Percentiles rank a stretch among this genome's conserved stretches.
Evolutionary conservation across 2,329 filamentous ascomycete species (phyloP).

Genomic region (Fusarium citri): DNA sequence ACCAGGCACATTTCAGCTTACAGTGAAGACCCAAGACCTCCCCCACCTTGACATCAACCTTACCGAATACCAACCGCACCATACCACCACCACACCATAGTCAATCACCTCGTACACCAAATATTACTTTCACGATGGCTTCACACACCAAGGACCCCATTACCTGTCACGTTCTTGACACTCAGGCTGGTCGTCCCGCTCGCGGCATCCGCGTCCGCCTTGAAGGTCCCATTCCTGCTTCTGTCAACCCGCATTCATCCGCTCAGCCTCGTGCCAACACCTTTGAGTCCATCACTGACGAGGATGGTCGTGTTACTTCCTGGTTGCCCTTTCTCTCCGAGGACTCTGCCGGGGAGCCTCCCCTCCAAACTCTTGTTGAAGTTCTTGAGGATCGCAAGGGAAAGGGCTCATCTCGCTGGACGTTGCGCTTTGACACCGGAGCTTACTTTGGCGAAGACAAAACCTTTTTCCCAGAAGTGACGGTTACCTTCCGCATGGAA

Average conservation of each 20-base stretch:
- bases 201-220: constrained; percentile 74
- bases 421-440: constrained; percentile 77
- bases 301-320: constrained; percentile 77
- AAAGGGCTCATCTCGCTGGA: constrained; percentile 68
- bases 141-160: constrained; percentile 69
- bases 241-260: constrained; percentile 42
- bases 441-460: constrained; percentile 74
- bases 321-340: constrained; percentile 72
- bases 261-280: constrained; percentile 53
- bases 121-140: constrained; percentile 31
- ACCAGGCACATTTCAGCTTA: neutral
- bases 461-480: constrained; percentile 71
- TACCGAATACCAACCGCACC: constrained; percentile 7
- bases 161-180: constrained; percentile 90
- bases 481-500: constrained; percentile 64
- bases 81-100: constrained; percentile 22
- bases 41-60: constrained; percentile 36
- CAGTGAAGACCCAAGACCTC: neutral
- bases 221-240: constrained; percentile 55
- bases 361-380: constrained; percentile 68
- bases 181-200: constrained; percentile 77
- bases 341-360: constrained; percentile 65
- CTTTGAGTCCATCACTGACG: constrained; percentile 77
- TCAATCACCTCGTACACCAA: constrained; percentile 11
- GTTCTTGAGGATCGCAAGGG: constrained; percentile 60